Conservation (phyloP, 371 early-diverging fungal species). For the Quaeritorhiza haematococci region DNA sequence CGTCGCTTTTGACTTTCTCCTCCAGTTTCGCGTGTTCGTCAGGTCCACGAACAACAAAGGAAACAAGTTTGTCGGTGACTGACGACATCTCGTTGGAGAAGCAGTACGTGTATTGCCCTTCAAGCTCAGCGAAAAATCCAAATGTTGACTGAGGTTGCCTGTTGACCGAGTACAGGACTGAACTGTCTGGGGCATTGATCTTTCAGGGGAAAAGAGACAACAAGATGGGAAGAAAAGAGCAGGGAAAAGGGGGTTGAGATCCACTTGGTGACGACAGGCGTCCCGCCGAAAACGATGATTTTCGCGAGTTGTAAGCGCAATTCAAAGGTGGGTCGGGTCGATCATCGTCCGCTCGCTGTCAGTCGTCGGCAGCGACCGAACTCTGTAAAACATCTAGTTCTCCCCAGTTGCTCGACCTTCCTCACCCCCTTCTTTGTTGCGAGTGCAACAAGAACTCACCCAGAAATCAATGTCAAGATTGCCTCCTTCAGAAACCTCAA, state of each 20-base stretch:
- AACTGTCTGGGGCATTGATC: slow-evolving; percentile 52
- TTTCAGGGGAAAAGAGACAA: slow-evolving; percentile 12
- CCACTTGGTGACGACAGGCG: not conserved
- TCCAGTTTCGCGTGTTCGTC: slow-evolving; percentile 24
- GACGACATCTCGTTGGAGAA: slow-evolving; percentile 52
- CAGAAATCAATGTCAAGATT: slow-evolving; percentile 66
- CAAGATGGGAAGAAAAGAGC: not conserved
- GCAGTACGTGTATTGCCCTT: slow-evolving; percentile 68
- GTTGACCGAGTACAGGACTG: slow-evolving; percentile 40
- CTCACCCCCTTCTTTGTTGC: not conserved
- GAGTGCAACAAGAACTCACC: slow-evolving; percentile 41
- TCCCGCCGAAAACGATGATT: too few relatives aligned
- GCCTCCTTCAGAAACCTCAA: slow-evolving; percentile 68
- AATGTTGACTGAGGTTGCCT: slow-evolving; percentile 49
- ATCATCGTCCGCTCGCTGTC: too few relatives aligned
- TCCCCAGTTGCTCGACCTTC: too few relatives aligned
- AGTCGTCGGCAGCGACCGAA: too few relatives aligned
- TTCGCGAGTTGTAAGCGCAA: too few relatives aligned
- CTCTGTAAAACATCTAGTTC: too few relatives aligned
- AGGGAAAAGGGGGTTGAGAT: not conserved
- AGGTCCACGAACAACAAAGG: slow-evolving; percentile 31
- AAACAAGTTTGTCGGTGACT: slow-evolving; percentile 18
- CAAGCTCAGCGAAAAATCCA: slow-evolving; percentile 45
- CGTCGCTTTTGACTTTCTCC: slow-evolving; percentile 8
- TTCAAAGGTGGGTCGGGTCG: too few relatives aligned